A percentile compares a stretch with the other conserved stretches of the same genome.
These are phyloP conservation scores for Suillus occidentalis DNA, from an alignment of 768 basidiomycete genomes.

Conservation along the genomic window DNA sequence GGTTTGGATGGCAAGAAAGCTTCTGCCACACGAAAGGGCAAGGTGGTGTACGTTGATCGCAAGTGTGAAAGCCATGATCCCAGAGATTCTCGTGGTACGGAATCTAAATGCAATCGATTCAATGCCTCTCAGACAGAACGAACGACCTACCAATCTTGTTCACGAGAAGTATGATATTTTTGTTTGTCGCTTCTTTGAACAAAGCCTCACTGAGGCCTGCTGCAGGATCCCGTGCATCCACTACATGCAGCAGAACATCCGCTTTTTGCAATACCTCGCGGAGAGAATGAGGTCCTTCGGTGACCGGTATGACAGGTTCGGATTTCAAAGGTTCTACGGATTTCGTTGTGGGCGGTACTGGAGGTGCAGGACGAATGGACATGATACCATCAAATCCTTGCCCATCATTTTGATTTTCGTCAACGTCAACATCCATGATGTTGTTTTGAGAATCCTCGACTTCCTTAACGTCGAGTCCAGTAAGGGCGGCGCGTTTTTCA, in stretches of 20 bases:
- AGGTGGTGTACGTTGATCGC: constrained; percentile 57
- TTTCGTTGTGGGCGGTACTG: constrained; percentile 7
- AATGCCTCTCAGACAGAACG: background rate
- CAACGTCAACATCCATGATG: constrained; percentile 31
- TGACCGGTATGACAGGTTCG: constrained; percentile 22
- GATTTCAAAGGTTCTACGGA: background rate
- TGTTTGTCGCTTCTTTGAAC: constrained; percentile 39
- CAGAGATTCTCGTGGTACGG: constrained; percentile 75
- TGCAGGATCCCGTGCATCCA: constrained; percentile 84
- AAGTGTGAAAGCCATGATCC: constrained; percentile 66
- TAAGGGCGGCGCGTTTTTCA: constrained; percentile 51
- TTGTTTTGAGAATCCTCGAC: constrained; percentile 23
- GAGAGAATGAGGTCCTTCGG: constrained; percentile 28
- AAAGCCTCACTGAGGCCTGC: constrained; percentile 71
- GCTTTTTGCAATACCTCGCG: constrained; percentile 64
- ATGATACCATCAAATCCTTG: constrained; percentile 41
- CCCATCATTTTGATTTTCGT: constrained; percentile 29
- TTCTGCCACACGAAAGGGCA: constrained; percentile 73
- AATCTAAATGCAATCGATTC: constrained; percentile 46
- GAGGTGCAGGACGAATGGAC: constrained; percentile 18
- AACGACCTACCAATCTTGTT: constrained; percentile 80
- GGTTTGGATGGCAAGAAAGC: constrained; percentile 53
- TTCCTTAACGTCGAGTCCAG: constrained; percentile 32
- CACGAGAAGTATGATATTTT: constrained; percentile 63
- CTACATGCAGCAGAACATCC: constrained; percentile 76